phyloP scores from a whole-genome alignment of 2,329 filamentous ascomycete species.

The Didymella keratinophila region DNA sequence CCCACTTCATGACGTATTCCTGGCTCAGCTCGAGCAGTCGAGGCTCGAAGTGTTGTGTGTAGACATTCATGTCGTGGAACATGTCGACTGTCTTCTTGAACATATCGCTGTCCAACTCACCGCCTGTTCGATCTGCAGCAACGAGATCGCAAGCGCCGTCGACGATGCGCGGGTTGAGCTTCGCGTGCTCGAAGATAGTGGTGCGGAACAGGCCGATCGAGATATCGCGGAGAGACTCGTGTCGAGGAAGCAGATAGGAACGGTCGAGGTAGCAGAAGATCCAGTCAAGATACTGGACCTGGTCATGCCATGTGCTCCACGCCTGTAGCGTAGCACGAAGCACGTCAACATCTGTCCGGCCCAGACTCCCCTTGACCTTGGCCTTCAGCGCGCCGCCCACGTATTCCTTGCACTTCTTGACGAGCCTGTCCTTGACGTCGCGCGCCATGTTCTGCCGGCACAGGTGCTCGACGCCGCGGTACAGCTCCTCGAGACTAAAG shows the following conservation, averaged over 20 bases:
- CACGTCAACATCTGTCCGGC: conserved; percentile 68
- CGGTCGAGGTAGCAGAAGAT: conserved; percentile 95
- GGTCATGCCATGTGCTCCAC: conserved; percentile 81
- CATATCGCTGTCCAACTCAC: conserved; percentile 65
- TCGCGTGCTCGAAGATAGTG: conserved; percentile 62
- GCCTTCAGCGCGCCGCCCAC: conserved; percentile 64
- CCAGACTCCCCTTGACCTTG: conserved; percentile 64
- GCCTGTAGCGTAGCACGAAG: conserved; percentile 66
- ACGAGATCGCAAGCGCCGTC: conserved; percentile 80
- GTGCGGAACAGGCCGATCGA: conserved; percentile 77
- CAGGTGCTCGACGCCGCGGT: conserved; percentile 88
- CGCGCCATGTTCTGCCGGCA: conserved; percentile 79
- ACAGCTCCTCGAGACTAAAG: conserved; percentile 84
- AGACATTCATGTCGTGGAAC: conserved; percentile 84
- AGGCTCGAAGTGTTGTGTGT: conserved; percentile 80
- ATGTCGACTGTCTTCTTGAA: conserved; percentile 80
- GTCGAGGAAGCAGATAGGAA: conserved; percentile 80
- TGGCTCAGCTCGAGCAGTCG: conserved; percentile 73
- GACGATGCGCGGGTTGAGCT: conserved; percentile 63
- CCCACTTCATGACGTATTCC: conserved; percentile 73
- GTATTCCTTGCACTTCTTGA: conserved; percentile 71
- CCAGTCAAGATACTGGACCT: conserved; percentile 79
- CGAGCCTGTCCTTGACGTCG: conserved; percentile 71
- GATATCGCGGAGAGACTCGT: conserved; percentile 82
- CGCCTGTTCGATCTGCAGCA: conserved; percentile 69